A percentile compares a stretch with the other conserved stretches of the same genome.
phyloP scores from a whole-genome alignment of 2,329 filamentous ascomycete species.

The Pseudocercospora pini-densiflorae region DNA sequence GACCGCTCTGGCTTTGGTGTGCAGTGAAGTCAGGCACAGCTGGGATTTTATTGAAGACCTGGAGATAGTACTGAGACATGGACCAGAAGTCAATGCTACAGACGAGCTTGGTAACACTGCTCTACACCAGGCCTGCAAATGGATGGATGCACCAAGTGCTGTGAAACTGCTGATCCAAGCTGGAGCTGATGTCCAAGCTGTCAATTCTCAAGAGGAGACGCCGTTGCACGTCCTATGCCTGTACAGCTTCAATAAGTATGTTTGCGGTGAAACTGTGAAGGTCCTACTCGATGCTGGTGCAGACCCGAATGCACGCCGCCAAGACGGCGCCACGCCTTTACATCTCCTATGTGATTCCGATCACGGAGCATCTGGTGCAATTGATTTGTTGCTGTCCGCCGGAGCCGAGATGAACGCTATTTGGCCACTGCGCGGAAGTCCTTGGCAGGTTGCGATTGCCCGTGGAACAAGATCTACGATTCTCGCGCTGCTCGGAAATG shows the following conservation, averaged over 20 bases:
- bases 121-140: no score
- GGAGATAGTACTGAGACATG: no score
- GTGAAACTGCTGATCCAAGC: neutral
- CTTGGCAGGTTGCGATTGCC: neutral
- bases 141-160: no score
- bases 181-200: neutral
- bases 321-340: neutral
- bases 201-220: neutral
- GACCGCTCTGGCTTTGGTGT: neutral
- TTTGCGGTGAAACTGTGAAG: no score
- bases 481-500: no score
- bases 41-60: no score
- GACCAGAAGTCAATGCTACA: no score
- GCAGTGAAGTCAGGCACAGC: neutral
- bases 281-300: neutral
- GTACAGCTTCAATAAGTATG: no score
- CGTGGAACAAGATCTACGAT: neutral
- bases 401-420: neutral
- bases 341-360: neutral
- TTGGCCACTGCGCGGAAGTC: neutral
- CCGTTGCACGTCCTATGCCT: neutral
- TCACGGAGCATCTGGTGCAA: neutral
- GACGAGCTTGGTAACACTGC: no score
- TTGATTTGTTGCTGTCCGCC: neutral
- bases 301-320: neutral